phyloP scores from a whole-genome alignment of 345 rosid genomes.

The Mallotus nudiflorus region DNA sequence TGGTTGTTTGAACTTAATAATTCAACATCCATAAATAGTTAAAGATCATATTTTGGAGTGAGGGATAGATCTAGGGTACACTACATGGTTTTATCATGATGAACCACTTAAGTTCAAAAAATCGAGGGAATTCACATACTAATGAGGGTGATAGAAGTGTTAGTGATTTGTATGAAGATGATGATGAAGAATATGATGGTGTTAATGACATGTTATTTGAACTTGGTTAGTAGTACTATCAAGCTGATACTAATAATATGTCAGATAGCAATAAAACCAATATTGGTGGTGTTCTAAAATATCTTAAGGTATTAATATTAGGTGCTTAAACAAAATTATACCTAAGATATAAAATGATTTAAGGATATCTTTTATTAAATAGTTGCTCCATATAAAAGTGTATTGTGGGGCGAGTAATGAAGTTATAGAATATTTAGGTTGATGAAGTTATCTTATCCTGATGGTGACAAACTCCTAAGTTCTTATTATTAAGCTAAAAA shows the following conservation, averaged over 20 bases:
- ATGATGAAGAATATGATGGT: background rate
- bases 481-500: background rate
- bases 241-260: no score
- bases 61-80: background rate
- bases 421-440: background rate
- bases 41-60: background rate
- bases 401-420: background rate
- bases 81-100: background rate
- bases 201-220: no score
- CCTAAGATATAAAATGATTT: background rate
- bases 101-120: background rate
- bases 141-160: background rate
- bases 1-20: background rate
- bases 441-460: background rate
- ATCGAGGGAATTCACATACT: no score
- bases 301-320: background rate
- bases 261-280: no score
- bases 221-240: no score
- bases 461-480: background rate
- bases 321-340: background rate
- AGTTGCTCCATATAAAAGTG: no score
- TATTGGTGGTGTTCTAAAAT: background rate
- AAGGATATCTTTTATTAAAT: no score
- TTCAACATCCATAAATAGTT: background rate
- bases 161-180: background rate